Percentiles rank a stretch among this genome's conserved stretches.
Conservation (phyloP, 2,329 filamentous ascomycete species). For the Cyphellophora europaea region DNA sequence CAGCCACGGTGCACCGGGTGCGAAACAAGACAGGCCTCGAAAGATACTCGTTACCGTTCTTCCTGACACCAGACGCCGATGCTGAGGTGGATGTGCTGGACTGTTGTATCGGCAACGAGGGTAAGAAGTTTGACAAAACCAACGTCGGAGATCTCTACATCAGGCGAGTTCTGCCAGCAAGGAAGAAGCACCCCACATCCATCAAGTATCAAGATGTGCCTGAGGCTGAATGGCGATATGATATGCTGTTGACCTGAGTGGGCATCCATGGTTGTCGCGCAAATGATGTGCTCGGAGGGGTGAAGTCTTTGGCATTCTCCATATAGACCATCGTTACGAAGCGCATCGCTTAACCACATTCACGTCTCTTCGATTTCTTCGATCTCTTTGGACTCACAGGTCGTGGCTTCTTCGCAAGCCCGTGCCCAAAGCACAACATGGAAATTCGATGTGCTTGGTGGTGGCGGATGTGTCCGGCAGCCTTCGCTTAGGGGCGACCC, state of each 20-base stretch:
- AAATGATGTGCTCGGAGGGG: too few relatives aligned
- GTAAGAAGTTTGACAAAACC: conserved; percentile 19
- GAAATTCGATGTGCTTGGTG: too few relatives aligned
- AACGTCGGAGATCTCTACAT: conserved; percentile 27
- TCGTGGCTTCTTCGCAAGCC: too few relatives aligned
- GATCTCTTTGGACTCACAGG: too few relatives aligned
- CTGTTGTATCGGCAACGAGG: conserved; percentile 14
- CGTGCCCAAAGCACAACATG: too few relatives aligned
- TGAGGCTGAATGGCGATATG: conserved; percentile 24
- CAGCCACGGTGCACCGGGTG: conserved; percentile 38
- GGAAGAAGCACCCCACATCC: conserved; percentile 28
- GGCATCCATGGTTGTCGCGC: too few relatives aligned
- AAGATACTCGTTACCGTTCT: conserved; percentile 37
- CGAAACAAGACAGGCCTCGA: conserved; percentile 23
- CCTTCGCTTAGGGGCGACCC: too few relatives aligned
- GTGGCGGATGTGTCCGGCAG: too few relatives aligned
- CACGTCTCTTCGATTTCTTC: too few relatives aligned
- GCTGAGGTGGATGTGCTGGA: conserved; percentile 15
- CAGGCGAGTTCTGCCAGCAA: conserved; percentile 23
- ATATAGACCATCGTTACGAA: too few relatives aligned
- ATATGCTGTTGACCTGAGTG: conserved; percentile 22
- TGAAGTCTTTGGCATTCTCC: too few relatives aligned
- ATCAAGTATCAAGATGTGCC: conserved; percentile 27
- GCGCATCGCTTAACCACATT: too few relatives aligned
- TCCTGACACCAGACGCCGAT: conserved; percentile 33